These are phyloP conservation scores for Acacia melanoxylon DNA, from an alignment of 306 rosid genomes.

Conservation along the genomic window DNA sequence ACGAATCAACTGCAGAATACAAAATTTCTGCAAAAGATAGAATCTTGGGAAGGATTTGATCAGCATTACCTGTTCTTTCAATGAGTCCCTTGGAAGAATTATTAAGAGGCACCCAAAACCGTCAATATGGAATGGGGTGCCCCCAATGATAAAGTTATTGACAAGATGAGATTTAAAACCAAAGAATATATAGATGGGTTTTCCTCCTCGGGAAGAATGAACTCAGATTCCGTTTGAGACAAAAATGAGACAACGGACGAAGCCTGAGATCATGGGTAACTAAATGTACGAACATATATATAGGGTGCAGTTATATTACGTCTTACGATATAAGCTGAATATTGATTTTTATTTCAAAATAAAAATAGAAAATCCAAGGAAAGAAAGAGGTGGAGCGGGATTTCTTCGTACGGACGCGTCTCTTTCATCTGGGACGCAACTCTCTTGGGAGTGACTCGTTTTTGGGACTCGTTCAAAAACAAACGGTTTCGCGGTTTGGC, in stretches of 20 bases:
- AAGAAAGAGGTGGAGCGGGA: slow-evolving; percentile 23
- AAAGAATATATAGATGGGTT: slow-evolving; percentile 41
- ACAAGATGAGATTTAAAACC: slow-evolving; percentile 24
- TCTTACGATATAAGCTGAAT: background rate
- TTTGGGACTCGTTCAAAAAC: slow-evolving; percentile 17
- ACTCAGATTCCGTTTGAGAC: slow-evolving; percentile 41
- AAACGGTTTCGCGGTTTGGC: slow-evolving; percentile 43
- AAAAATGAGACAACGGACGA: slow-evolving; percentile 33
- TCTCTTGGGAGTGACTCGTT: slow-evolving; percentile 5
- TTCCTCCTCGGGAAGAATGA: slow-evolving; percentile 34
- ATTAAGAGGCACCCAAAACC: slow-evolving; percentile 46
- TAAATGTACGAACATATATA: slow-evolving; percentile 13
- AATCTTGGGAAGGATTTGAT: background rate
- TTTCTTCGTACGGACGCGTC: slow-evolving; percentile 62
- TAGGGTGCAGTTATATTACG: slow-evolving; percentile 27
- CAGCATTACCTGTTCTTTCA: slow-evolving; percentile 22
- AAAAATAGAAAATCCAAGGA: background rate
- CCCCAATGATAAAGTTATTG: slow-evolving; percentile 22
- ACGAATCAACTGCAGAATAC: background rate
- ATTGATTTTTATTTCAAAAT: background rate
- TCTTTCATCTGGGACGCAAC: slow-evolving; percentile 42
- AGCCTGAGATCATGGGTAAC: slow-evolving; percentile 47
- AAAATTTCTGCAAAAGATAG: background rate
- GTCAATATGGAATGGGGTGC: slow-evolving; percentile 29
- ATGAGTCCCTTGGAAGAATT: background rate